phyloP scores from a whole-genome alignment of 2,329 filamentous ascomycete species.

The Colletotrichum echinochloae region DNA sequence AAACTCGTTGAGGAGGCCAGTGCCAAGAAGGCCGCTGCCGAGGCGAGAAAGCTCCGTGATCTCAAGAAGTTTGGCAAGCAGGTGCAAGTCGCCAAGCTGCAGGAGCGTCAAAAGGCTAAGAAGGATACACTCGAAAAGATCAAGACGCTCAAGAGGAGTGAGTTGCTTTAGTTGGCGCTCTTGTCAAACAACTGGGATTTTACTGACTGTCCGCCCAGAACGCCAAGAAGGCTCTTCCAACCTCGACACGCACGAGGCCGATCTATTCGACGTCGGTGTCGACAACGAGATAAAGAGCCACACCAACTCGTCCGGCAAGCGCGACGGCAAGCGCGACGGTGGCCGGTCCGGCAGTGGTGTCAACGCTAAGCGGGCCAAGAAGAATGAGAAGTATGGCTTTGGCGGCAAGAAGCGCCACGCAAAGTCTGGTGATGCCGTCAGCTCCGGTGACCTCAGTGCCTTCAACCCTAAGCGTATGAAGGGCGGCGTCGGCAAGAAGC shows the following conservation, averaged over 20 bases:
- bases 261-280: conserved; percentile 91
- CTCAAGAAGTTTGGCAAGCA: conserved; percentile 99
- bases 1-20: conserved; percentile 94
- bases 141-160: conserved; percentile 93
- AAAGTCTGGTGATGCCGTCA: conserved; percentile 91
- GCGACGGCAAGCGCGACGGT: conserved; percentile 52
- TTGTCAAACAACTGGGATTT: background rate
- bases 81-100: conserved; percentile 94
- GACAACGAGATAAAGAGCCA: conserved; percentile 72
- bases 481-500: conserved; percentile 55
- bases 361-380: conserved; percentile 87
- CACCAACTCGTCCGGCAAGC: conserved; percentile 57
- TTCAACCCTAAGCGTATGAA: conserved; percentile 93
- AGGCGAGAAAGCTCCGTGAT: conserved; percentile 92
- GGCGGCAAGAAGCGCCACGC: conserved; percentile 93
- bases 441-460: conserved; percentile 81
- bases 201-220: conserved; percentile 65
- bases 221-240: conserved; percentile 77
- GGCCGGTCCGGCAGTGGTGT: conserved; percentile 50
- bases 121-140: conserved; percentile 95
- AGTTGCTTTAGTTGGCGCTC: conserved; percentile 53
- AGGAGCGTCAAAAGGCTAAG: conserved; percentile 94
- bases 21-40: conserved; percentile 89
- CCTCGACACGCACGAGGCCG: conserved; percentile 79
- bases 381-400: conserved; percentile 93